Percentiles rank a stretch among this genome's conserved stretches.
Conservation (phyloP, 2,329 filamentous ascomycete genomes). For the Trichocomaceae sp. region DNA sequence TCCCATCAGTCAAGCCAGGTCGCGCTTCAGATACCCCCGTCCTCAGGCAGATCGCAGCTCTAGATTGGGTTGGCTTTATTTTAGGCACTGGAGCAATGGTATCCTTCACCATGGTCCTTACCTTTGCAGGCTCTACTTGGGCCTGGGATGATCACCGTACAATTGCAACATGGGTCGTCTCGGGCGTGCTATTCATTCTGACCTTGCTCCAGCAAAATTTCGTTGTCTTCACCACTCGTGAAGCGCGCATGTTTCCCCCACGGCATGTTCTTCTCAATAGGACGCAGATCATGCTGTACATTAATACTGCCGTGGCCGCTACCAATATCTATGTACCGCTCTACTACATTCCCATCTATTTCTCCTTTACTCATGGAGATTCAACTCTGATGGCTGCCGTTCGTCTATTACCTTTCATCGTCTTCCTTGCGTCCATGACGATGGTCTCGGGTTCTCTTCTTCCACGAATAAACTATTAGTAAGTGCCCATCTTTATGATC, state of each 20-base stretch:
- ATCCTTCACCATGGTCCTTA: slow-evolving; percentile 4
- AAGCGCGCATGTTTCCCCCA: not conserved
- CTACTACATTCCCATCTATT: not conserved
- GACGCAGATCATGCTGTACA: not conserved
- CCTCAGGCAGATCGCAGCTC: slow-evolving; percentile 15
- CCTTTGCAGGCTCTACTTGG: not conserved
- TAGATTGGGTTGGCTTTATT: slow-evolving; percentile 20
- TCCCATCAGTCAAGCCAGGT: slow-evolving; percentile 27
- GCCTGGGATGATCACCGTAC: not conserved
- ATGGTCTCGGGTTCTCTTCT: slow-evolving; percentile 11
- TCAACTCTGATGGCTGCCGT: not conserved
- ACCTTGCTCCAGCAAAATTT: not conserved
- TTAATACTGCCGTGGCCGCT: not conserved
- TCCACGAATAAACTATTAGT: slow-evolving; percentile 10
- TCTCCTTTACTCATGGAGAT: not conserved
- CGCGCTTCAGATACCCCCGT: slow-evolving; percentile 31
- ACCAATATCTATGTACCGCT: not conserved
- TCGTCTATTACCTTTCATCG: not conserved
- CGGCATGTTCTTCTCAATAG: slow-evolving; percentile 6
- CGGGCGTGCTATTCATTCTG: not conserved
- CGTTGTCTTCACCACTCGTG: not conserved
- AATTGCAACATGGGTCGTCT: not conserved
- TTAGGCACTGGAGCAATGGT: slow-evolving; percentile 23
- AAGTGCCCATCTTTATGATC: not conserved
- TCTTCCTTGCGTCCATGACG: not conserved